Evolutionary conservation across 2,329 filamentous ascomycete species (phyloP).

Genomic region (Fusarium guadeloupense): DNA sequence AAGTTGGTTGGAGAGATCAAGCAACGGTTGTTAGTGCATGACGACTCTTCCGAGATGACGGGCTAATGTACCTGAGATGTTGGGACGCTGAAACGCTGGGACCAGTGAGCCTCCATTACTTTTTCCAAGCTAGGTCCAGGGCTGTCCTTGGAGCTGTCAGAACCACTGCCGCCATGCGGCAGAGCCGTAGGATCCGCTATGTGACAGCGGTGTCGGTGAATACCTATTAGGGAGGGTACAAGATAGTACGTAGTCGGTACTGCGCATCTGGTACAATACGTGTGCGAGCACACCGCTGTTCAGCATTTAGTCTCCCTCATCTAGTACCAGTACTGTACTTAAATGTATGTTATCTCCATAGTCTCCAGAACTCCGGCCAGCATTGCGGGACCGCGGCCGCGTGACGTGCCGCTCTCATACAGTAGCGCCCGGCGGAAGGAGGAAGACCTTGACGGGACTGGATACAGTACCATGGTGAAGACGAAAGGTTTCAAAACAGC

Average conservation of each 20-base stretch:
- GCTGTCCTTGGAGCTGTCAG: constrained; percentile 10
- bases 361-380: constrained; percentile 11
- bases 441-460: constrained; percentile 8
- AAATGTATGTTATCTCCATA: neutral
- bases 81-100: constrained; percentile 30
- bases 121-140: constrained; percentile 14
- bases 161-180: constrained; percentile 28
- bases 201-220: constrained; percentile 20
- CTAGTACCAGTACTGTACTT: neutral
- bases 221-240: neutral
- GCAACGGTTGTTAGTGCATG: constrained; percentile 14
- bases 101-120: constrained; percentile 13
- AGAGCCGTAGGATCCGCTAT: constrained; percentile 20
- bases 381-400: constrained; percentile 27
- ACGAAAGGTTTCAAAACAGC: neutral
- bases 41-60: constrained; percentile 16
- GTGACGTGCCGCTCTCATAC: constrained; percentile 39
- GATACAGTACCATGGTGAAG: neutral
- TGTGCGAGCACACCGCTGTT: neutral
- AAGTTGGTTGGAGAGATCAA: neutral
- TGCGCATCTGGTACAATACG: neutral
- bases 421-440: constrained; percentile 37
- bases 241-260: constrained; percentile 9
- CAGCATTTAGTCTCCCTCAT: too few relatives aligned
- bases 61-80: neutral